Evolutionary conservation across 2,329 filamentous ascomycete genomes (phyloP), one percentile per base, ranked within the genome.

Genomic region (Colletotrichum liaoningense): DNA sequence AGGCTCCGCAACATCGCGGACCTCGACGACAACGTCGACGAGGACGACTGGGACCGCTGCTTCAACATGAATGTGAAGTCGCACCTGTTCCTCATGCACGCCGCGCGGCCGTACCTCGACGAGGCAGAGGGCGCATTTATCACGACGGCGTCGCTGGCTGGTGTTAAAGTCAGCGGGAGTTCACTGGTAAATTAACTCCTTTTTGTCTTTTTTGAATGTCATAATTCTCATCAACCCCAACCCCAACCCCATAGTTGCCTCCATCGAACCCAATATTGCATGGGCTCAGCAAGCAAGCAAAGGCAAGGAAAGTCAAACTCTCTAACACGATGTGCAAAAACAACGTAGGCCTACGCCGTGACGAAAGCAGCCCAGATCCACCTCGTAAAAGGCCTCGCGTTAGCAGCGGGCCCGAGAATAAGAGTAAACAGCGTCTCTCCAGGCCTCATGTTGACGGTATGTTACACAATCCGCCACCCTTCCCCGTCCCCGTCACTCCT

Each of bases 341-440:
- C 24, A 28, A 24, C 30, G 6, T 55, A 88, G 92, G 90, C 94
- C 4, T 97, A 97, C 78, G 87, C 91, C 0, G 92, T 95, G 22
- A 93, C 93, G 49, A 97, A 97, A 80, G 89, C 94, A 0, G 94
- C 94, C 12, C 90, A 92, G 71, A 83, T 91, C 49, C 90, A 92
- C 77, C 83, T 92, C 4, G 84, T 86, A 19, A 90, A 89, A 76
- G 84, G 84, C 9, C 81, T 91, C 38, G 89, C 89, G 0, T 78
- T 84, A 5, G 87, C 88, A 71, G 86, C 86, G 12, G 86, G 85
- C 1, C 89, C 89, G 0, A 85, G 84, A 56, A 88, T 92, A 26
- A 79, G 89, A n/a, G 89, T 91, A 6, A 92, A 92, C 74, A 86
- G 83, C 56, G 88, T 92, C 0, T 88, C 86, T 4, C 89, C 90